phyloP scores from a whole-genome alignment of 108 stramenopile species.

The Nitzschia sp. region DNA sequence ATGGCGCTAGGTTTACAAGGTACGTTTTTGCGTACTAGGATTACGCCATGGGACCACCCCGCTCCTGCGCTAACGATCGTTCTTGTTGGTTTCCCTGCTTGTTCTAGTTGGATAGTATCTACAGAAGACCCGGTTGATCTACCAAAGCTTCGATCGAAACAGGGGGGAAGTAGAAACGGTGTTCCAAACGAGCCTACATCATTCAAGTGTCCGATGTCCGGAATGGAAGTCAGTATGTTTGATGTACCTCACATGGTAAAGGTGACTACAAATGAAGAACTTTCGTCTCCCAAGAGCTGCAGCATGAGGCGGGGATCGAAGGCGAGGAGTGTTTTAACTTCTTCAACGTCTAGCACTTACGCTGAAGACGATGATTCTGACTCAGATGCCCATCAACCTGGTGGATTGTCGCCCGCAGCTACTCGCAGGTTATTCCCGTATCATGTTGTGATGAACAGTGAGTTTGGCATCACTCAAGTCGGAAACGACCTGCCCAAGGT shows the following conservation, averaged over 20 bases:
- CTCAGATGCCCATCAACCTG: not conserved
- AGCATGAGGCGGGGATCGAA: too few species aligned
- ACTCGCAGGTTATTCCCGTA: slow-evolving; percentile 44
- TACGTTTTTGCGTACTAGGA: not conserved
- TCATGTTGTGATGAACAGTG: slow-evolving; percentile 39
- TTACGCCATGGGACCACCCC: not conserved
- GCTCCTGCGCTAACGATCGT: not conserved
- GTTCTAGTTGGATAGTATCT: not conserved
- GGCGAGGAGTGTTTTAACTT: not conserved
- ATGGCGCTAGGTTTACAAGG: not conserved
- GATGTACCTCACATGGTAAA: too few species aligned
- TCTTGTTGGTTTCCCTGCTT: not conserved
- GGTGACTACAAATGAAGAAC: too few species aligned
- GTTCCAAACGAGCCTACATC: not conserved
- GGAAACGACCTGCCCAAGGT: slow-evolving; percentile 40
- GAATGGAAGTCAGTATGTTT: not conserved
- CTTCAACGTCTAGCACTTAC: not conserved
- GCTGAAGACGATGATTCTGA: not conserved
- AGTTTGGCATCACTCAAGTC: slow-evolving; percentile 39
- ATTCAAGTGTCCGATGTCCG: not conserved
- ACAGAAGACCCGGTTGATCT: not conserved
- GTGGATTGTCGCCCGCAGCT: slow-evolving; percentile 8
- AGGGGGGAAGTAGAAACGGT: not conserved
- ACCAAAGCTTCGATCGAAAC: not conserved
- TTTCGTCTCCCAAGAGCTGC: too few species aligned